Conservation (phyloP, 2,329 filamentous ascomycete species). For the Microdochium nivale region DNA sequence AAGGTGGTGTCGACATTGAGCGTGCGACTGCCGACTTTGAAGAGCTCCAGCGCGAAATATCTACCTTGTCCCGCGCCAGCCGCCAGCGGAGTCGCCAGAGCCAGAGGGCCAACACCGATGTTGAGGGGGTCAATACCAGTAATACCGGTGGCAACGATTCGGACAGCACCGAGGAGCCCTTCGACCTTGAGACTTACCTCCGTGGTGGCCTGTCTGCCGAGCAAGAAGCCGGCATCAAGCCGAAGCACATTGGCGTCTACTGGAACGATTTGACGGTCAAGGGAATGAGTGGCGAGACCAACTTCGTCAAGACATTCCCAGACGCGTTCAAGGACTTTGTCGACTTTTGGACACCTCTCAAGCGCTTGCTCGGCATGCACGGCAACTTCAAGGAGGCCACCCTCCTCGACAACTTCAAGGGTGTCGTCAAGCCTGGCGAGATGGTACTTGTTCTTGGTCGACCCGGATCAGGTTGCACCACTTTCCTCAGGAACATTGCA, state of each 20-base stretch:
- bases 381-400: constrained; percentile 64
- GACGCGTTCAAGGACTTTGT: constrained; percentile 70
- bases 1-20: constrained; percentile 51
- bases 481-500: constrained; percentile 59
- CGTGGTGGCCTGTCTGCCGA: constrained; percentile 65
- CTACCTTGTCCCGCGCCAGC: constrained; percentile 46
- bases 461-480: constrained; percentile 65
- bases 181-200: constrained; percentile 68
- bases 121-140: constrained; percentile 44
- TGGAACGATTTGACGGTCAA: constrained; percentile 73
- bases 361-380: constrained; percentile 53
- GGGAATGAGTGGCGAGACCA: constrained; percentile 65
- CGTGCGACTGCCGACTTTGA: constrained; percentile 64
- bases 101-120: constrained; percentile 27
- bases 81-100: constrained; percentile 24
- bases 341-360: constrained; percentile 60
- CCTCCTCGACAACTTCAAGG: constrained; percentile 64
- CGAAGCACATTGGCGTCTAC: constrained; percentile 71
- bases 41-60: constrained; percentile 54
- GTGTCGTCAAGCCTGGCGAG: constrained; percentile 69
- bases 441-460: constrained; percentile 80
- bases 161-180: constrained; percentile 45
- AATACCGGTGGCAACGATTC: constrained; percentile 28
- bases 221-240: constrained; percentile 67
- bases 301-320: constrained; percentile 67